Base-by-base conservation (phyloP, 2,329 filamentous ascomycete species). In the Ilyonectria sp. region DNA sequence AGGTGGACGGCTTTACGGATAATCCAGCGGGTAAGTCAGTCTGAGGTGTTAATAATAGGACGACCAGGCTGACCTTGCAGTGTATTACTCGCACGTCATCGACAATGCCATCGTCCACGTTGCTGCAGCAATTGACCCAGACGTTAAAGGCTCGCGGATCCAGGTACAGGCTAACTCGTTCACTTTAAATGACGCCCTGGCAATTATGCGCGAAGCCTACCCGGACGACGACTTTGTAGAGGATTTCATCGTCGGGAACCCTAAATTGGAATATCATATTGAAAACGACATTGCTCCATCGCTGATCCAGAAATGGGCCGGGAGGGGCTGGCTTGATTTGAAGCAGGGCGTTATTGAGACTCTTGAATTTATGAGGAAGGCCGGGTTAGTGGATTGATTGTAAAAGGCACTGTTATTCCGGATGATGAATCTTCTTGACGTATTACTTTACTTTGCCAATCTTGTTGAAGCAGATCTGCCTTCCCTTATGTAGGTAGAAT, bases 281-380 rank as follows among this genome's bases (percentile, higher is more conserved):
- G 50, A 62, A 33, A 54, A 62, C 4, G 59, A 62, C 15, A 56
- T 62, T 17, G 59, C 59, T 21, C 37, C 23, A 17, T 52, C 29
- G 17, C 15, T 62, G 31, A 33, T 62, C 21, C 46, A 47, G 59
- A 62, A 62, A 56, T 62, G 59, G 59, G 59, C 29, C 4, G 59
- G 59, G 19, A 43, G 59, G 13, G 59, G 19, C 19, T 62, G 50
- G 50, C 33, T 62, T 7, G 26, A 44, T 33, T 23, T 55, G 40
- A 53, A 62, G 13, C 53, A n/a, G 23, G 33, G 59, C 13, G 13
- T 56, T 15, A 47, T 33, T 31, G 59, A 62, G 50, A 56, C 43
- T 44, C 2, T 57, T 50, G 26, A 50, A 2, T 50, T 50, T 23
- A 50, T 50, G 47, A 50, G 7, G 9, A 31, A 50, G 5, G 47